Percentiles rank a stretch among this genome's conserved stretches.
phyloP scores from a whole-genome alignment of 352 stramenopile species.

The Pythium guiyangense region DNA sequence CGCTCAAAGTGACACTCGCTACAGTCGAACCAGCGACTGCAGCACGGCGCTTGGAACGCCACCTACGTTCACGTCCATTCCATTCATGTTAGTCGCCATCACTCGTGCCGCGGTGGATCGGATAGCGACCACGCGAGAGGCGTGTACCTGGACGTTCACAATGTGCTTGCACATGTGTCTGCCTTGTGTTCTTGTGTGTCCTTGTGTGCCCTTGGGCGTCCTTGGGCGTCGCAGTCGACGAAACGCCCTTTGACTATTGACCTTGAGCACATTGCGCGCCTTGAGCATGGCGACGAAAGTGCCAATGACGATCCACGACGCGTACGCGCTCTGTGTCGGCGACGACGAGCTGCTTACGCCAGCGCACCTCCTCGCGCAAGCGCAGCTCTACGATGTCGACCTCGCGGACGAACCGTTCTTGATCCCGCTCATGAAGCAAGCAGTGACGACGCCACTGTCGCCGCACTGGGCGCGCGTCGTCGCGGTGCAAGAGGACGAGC shows the following conservation, averaged over 20 bases:
- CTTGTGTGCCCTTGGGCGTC: too few relatives aligned
- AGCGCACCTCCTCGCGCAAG: conserved; percentile 41
- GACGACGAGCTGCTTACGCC: conserved; percentile 21
- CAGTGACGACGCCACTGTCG: conserved; percentile 33
- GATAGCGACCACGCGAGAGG: neutral
- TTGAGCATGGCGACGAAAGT: neutral
- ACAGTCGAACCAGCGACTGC: conserved; percentile 76
- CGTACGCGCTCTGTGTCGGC: neutral
- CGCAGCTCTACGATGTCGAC: conserved; percentile 35
- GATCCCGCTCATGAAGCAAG: conserved; percentile 45
- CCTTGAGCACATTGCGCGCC: neutral
- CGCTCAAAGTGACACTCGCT: conserved; percentile 70
- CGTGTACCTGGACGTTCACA: conserved; percentile 27
- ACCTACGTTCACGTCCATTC: conserved; percentile 21
- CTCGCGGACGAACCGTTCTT: conserved; percentile 42
- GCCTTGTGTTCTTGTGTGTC: neutral
- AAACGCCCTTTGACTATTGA: neutral
- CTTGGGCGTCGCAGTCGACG: neutral
- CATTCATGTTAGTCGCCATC: neutral
- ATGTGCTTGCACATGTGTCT: conserved; percentile 35
- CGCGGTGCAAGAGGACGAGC: neutral
- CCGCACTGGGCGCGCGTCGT: conserved; percentile 21
- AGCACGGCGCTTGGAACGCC: conserved; percentile 64
- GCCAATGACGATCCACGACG: too few relatives aligned
- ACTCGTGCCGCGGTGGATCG: neutral